phyloP scores from a whole-genome alignment of 163 green algal species.

The Coccomyxa subellipsoidea region DNA sequence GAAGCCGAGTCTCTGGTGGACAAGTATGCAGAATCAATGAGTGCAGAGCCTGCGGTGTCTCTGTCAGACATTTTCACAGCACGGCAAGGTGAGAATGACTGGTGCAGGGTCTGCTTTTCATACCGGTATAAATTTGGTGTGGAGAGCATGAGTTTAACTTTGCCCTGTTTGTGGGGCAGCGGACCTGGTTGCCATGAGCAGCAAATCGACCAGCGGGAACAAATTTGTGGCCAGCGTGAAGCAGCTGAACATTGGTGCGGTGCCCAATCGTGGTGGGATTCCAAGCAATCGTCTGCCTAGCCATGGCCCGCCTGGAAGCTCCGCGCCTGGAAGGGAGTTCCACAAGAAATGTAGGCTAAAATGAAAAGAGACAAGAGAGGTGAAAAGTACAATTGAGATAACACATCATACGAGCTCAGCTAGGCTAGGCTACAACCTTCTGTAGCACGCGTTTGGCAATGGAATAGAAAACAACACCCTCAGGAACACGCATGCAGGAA shows the following conservation, averaged over 20 bases:
- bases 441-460: no score
- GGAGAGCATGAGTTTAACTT: not conserved
- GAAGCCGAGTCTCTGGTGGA: conserved; percentile 26
- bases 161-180: no score
- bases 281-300: not conserved
- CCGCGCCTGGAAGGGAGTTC: not conserved
- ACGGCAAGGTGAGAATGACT: conserved; percentile 8
- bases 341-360: not conserved
- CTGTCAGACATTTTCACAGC: conserved; percentile 32
- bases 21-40: conserved; percentile 16
- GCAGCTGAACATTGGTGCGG: conserved; percentile 52
- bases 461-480: no score
- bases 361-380: no score
- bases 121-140: not conserved
- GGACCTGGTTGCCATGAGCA: conserved; percentile 19
- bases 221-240: conserved; percentile 48
- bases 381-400: no score
- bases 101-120: not conserved
- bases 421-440: no score
- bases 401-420: no score
- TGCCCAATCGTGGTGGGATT: conserved; percentile 53
- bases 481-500: no score
- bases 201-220: conserved; percentile 32
- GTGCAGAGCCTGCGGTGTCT: conserved; percentile 27
- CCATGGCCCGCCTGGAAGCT: not conserved